Evolutionary conservation across 2,329 filamentous ascomycete genomes (phyloP), one percentile per base, ranked within the genome.

Genomic region (Blastomyces silverae): DNA sequence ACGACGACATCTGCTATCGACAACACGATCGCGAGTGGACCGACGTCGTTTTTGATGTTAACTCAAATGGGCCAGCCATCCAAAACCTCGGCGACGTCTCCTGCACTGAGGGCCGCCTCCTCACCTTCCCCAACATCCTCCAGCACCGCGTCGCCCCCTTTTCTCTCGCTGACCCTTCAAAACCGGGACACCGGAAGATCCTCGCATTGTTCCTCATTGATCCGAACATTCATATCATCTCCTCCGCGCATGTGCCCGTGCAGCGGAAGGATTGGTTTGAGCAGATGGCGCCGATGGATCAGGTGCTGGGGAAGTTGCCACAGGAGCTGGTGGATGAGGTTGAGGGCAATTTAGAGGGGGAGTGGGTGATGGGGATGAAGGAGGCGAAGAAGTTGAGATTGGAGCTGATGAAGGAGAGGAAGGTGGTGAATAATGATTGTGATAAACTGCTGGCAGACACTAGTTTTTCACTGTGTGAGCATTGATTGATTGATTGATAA

Each of bases 1-100:
- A 64, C 62, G 75, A 67, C n/a, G n/a, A n/a, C n/a, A 66, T 76
- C 39, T 66, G 70, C 0, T 74, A 76, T 34, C 70, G 73, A 1
- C 72, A 67, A 56, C 58, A 64, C 22, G 22, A 70, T 25, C 63
- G 63, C 58, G 48, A 52, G 0, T 69, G 64, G 62, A 20, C n/a
- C 61, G 3, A 25, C 31, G 31, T 44, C 8, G 52, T 68, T 17
- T 70, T 61, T 28, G 68, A 67, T 2, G 57, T 63, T n/a, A 17
- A 42, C 31, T 31, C 31, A 11, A 15, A 66, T 1, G 42, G 64
- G 6, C 59, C 62, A 13, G 25, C 22, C 6, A 34, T 69, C 15
- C 69, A 69, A 39, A 57, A 68, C 0, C n/a, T 67, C 2, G 69
- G 69, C 6, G 62, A 61, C 31, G 53, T 70, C 7, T 46, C 39